Conservation (phyloP, 257 asterid species). For the Gynochthodes officinalis region DNA sequence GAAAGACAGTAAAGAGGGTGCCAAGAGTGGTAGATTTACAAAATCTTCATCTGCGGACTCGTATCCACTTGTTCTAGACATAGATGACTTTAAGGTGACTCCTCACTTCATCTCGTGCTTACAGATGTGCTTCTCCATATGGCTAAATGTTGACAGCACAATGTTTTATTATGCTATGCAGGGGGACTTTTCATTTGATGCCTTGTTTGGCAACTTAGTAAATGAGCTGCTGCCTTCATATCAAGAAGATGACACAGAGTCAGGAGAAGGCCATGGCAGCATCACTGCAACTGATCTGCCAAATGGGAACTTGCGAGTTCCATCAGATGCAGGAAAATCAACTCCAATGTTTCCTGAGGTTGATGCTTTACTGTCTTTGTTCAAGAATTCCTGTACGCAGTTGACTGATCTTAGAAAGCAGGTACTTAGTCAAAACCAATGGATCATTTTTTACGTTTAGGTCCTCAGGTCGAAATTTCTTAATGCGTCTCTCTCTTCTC, state of each 20-base stretch:
- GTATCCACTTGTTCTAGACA: conserved; percentile 74
- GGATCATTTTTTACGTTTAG: background rate
- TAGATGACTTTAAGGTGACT: conserved; percentile 87
- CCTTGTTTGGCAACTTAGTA: conserved; percentile 86
- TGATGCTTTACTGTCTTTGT: conserved; percentile 77
- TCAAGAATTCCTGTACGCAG: conserved; percentile 78
- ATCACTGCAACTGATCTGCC: conserved; percentile 44
- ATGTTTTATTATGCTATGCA: conserved; percentile 29
- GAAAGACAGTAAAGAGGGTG: conserved; percentile 71
- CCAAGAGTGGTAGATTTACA: conserved; percentile 43
- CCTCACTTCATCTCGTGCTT: conserved; percentile 15
- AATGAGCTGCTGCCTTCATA: conserved; percentile 85
- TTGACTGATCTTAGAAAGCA: conserved; percentile 83
- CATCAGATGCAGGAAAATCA: conserved; percentile 61
- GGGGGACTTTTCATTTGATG: conserved; percentile 97
- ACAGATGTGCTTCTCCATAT: conserved; percentile 8
- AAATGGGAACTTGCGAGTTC: conserved; percentile 71
- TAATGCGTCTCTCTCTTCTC: conserved; percentile 26
- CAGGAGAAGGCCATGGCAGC: conserved; percentile 60
- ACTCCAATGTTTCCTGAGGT: conserved; percentile 91
- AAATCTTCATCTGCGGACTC: conserved; percentile 55
- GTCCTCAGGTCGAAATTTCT: background rate
- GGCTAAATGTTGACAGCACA: conserved; percentile 20
- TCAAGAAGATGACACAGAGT: conserved; percentile 65
- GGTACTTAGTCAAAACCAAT: conserved; percentile 32